These are phyloP conservation scores for Podospora fimiseda DNA, from an alignment of 495 filamentous ascomycete species.

Conservation along the genomic window DNA sequence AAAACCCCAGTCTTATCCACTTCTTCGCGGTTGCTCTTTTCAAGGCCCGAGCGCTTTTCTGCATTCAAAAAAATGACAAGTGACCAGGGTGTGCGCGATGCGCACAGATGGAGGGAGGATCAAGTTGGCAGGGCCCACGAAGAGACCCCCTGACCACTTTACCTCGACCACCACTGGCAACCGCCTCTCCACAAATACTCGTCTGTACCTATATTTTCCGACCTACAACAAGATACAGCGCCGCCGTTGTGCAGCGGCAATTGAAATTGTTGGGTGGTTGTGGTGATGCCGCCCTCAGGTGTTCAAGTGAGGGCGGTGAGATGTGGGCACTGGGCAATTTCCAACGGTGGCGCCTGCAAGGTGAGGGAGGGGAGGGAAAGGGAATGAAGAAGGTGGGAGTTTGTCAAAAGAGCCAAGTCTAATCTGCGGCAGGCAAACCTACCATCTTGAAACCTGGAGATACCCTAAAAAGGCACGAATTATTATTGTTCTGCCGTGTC, in stretches of 20 bases:
- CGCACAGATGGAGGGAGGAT: constrained; percentile 20
- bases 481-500: background rate
- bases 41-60: constrained; percentile 11
- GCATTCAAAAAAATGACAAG: constrained; percentile 1
- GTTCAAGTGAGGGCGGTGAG: background rate
- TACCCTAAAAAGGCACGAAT: background rate
- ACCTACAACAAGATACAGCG: too few species aligned
- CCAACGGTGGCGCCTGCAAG: constrained; percentile 10
- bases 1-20: constrained; percentile 7
- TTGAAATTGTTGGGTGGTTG: background rate
- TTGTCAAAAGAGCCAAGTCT: background rate
- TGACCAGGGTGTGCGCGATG: constrained; percentile 20
- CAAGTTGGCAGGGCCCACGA: constrained; percentile 13
- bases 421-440: background rate
- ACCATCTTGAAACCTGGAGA: too few species aligned
- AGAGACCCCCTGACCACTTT: constrained; percentile 12
- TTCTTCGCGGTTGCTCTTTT: background rate
- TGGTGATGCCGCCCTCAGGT: background rate
- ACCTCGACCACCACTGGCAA: constrained; percentile 4
- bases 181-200: background rate
- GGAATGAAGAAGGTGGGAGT: background rate
- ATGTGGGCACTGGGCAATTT: constrained; percentile 13
- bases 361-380: constrained; percentile 1
- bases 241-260: background rate
- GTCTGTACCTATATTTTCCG: background rate